These are phyloP conservation scores for Suillus brevipes DNA, from an alignment of 768 basidiomycete genomes.

Conservation along the genomic window DNA sequence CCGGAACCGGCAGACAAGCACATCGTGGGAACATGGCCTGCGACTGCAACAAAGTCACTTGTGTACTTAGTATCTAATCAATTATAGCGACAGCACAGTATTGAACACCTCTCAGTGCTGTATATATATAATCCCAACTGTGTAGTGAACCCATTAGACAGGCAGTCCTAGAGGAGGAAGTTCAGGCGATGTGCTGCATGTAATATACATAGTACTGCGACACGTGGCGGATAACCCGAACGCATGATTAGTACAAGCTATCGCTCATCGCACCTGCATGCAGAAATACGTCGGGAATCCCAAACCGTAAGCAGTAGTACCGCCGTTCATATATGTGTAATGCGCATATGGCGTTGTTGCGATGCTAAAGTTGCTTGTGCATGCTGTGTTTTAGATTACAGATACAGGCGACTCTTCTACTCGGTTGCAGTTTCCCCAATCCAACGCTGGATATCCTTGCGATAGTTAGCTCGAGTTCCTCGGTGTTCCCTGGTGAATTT, in stretches of 20 bases:
- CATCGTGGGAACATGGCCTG: not conserved
- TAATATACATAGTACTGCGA: not conserved
- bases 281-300: not conserved
- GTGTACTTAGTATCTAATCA: not conserved
- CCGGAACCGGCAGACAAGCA: conserved; percentile 14
- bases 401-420: not conserved
- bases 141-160: not conserved
- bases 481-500: not conserved
- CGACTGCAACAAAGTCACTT: no score
- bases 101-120: not conserved
- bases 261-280: not conserved
- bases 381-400: not conserved
- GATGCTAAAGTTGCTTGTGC: not conserved
- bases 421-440: not conserved
- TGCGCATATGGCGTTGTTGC: not conserved
- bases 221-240: not conserved
- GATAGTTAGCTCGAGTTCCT: not conserved
- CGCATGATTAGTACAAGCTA: not conserved
- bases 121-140: not conserved
- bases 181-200: not conserved
- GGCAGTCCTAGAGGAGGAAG: not conserved
- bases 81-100: not conserved
- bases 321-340: not conserved
- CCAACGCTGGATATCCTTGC: not conserved
- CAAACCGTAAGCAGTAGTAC: not conserved